Evolutionary conservation across 495 filamentous ascomycete genomes (phyloP), one percentile per base, ranked within the genome.

Genomic region (Lasiosphaeriaceae sp.): DNA sequence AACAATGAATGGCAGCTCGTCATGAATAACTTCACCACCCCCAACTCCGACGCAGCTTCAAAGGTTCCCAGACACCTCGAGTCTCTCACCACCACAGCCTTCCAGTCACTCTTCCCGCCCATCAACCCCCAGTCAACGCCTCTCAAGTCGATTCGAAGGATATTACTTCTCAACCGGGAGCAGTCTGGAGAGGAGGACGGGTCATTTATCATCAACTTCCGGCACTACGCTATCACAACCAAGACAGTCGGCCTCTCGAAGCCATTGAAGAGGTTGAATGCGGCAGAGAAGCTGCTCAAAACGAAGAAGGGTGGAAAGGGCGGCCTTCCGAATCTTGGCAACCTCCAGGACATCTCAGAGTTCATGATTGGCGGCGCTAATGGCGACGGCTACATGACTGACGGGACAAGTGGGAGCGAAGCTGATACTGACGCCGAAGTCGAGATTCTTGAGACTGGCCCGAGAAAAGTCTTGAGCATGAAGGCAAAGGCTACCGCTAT

Each of bases 351-450:
- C 75, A 92, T 97, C 16, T 89, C 94, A 2, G 95, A 99, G 67
- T 99, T 93, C 64, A 86, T 99, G 64, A 86, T 96, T 52, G 85
- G 87, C n/a, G 90, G 88, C 14, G 88, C 86, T 21, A 82, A 83
- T 41, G 82, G 78, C 44, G 76, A 80, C 17, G 92, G 93, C 1
- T 99, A 96, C 67, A 87, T 91, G 61, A 94, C 90, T 11, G 80
- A 83, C 57, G 78, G 70, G 48, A 96, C 90, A 1, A 93, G 88
- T 65, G 94, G 95, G 46, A 93, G 88, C 48, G 95, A 99, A 62
- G 71, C 89, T 46, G 95, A 97, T 41, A 96, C 92, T 1, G 95
- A 97, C 67, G 92, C 91, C 34, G 94, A 97, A 68, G 90, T 99
- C 37, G 95, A 99, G 65, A 83, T 99, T 26, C 73, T 93, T 12